Base-by-base conservation (phyloP, 352 stramenopile species). In the Halophytophthora polymorphica region DNA sequence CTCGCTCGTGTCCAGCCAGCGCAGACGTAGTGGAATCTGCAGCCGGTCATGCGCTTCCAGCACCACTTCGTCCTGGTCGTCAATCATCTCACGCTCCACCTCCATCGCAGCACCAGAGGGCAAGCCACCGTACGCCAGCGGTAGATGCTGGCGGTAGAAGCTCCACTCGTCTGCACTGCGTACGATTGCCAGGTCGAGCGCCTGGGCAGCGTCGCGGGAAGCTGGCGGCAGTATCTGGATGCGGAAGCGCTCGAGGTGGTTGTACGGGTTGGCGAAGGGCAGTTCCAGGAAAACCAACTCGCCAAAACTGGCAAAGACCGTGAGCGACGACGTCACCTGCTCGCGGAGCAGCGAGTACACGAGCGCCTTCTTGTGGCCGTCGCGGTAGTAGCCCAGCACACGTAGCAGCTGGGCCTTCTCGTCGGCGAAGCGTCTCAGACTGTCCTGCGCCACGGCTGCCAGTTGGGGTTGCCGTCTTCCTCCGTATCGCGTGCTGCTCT, bases 81-180 rank as follows among this genome's bases (percentile, higher is more conserved):
- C 94, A 22, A 98, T 96, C 88, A 98, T 96, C 45, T 98, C 93
- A 8, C 71, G 64, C 59, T 98, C 93, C 4, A 98, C 68, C 7
- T 70, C 64, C 15, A 63, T 51, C 8, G 67, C 41, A 6, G 53
- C 53, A 29, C 56, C 35, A n/a, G 29, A 46, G 1, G 15, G 51
- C 21, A 48, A 10, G 35, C 37, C 50, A 45, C 70, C 69, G 46
- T 77, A 89, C 15, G 75, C 64, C 11, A 85, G 65, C 6, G 83
- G 72, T 0, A 96, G 42, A 25, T 81, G 60, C 5, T 74, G 56
- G 6, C 88, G 74, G 45, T 93, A 93, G 58, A 87, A 92, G 6
- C 47, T 37, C 90, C 90, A 97, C 61, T 97, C 90, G n/a, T 75
- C 54, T 15, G 63, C 73, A 35, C 62, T 77, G 6, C 71, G 93